phyloP scores from a whole-genome alignment of 805 yeast genomes.

The Myxozyma mucilagina region DNA sequence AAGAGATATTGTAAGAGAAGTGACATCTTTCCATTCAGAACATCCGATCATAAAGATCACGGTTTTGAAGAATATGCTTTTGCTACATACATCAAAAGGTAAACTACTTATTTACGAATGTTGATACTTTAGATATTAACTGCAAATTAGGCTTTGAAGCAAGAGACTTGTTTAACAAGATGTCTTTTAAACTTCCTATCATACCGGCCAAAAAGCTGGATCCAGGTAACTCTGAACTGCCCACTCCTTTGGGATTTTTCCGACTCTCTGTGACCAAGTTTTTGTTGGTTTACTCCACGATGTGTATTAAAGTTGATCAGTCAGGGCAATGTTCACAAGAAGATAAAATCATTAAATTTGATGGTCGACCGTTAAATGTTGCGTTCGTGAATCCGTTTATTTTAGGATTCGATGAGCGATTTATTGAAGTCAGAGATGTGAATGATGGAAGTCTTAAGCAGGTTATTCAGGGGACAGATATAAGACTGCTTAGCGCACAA shows the following conservation, averaged over 20 bases:
- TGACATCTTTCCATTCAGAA: constrained; percentile 52
- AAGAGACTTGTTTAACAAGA: constrained; percentile 46
- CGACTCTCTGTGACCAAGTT: constrained; percentile 56
- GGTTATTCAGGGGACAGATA: constrained; percentile 70
- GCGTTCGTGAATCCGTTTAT: constrained; percentile 51
- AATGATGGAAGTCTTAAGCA: constrained; percentile 52
- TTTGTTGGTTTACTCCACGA: constrained; percentile 66
- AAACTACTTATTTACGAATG: not conserved
- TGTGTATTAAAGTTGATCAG: constrained; percentile 65
- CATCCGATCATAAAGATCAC: constrained; percentile 63
- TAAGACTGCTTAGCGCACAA: constrained; percentile 36
- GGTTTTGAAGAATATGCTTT: constrained; percentile 63
- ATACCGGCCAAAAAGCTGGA: not conserved
- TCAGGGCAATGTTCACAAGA: constrained; percentile 45
- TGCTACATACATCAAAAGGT: constrained; percentile 66
- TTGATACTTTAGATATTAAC: not conserved
- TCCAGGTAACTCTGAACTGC: not conserved
- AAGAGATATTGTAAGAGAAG: constrained; percentile 45
- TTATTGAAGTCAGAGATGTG: constrained; percentile 67
- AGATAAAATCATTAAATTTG: constrained; percentile 46
- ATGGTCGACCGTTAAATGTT: constrained; percentile 40
- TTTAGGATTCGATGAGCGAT: constrained; percentile 60
- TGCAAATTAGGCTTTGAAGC: constrained; percentile 49
- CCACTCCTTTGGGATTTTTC: constrained; percentile 62
- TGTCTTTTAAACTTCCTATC: constrained; percentile 1